Evolutionary conservation across 345 rosid species (phyloP), one percentile per base, ranked within the genome.

Genomic region (Dimocarpus longan): DNA sequence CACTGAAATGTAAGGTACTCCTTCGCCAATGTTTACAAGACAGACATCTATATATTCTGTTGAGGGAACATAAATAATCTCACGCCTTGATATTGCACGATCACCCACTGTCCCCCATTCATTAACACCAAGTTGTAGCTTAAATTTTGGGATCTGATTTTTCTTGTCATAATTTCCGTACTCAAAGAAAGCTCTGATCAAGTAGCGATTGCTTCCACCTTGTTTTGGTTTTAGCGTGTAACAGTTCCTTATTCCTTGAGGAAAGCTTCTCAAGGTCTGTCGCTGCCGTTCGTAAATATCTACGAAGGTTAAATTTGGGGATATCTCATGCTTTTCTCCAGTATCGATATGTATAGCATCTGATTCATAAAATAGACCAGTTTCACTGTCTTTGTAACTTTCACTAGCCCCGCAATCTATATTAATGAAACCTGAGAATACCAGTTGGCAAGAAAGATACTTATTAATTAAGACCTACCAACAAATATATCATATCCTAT

Each of bases 11-110:
- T 44, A 40, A 42, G 60, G 77, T 44, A 48, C 21, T 46, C 74
- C 59, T 7, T 3, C 0, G 8, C 59, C 73, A 56, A 70, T 68
- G 26, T 52, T 68, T 46, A 76, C 86, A 43, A 77, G 75, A 24
- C 73, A 66, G 0, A 75, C 44, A 44, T 48, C 39, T 46, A 26
- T 52, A 9, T n/a, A 63, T 16, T 46, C 70, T 11, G 44, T 18
- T 0, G 26, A 8, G 70, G 69, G 52, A 19, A 75, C 37, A 21
- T 64, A 3, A 9, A 75, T 28, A 24, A 59, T 46, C 8, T 75
- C 70, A 63, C 13, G 3, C 1, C 5, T 0, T 32, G 1, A 7
- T 0, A 3, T 0, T 3, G 19, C 11, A 1, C 0, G 2, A 0
- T 1, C 39, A 11, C 70, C 68, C 15, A 80, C 66, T 3, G 16